Base-by-base conservation (phyloP, 2,329 filamentous ascomycete genomes). In the Aspergillus latus region DNA sequence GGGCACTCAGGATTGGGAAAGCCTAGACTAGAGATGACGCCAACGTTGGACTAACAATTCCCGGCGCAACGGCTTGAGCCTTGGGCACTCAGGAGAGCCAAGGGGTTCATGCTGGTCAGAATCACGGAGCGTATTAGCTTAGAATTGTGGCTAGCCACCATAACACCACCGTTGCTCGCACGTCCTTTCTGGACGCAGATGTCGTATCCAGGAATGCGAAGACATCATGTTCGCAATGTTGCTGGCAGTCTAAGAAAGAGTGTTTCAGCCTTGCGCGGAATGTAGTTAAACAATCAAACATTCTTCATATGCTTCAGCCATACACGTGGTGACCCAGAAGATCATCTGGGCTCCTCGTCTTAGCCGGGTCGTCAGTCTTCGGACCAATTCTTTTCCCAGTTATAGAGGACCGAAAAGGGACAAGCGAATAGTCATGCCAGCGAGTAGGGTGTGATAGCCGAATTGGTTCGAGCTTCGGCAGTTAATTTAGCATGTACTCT, bases 211-310 rank as follows among this genome's bases (percentile, higher is more conserved):
- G 40, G 49, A 52, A 36, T 52, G 49, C 40, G n/a, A 49, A 40
- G 42, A 47, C 39, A 46, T 16, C 34, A 44, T 45, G n/a, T 21
- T 47, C 21, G 30, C 26, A 52, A 13, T 37, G 10, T 37, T 37
- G 34, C 34, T 13, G 34, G 34, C 21, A 49, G 26, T 21, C 21
- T 21, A 21, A 21, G 21, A 21, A 36, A 11, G 16, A 28, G 8
- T 43, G 45, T 54, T 54, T 49, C 52, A 49, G 52, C 52, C 52
- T 42, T 26, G 49, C 29, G 11, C 30, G 37, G 48, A 43, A 40
- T 50, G 48, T 40, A 21, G 34, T 4, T 39, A n/a, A 34, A 21
- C 21, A 21, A 21, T 21, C 21, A 21, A 21, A 21, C 32, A 45
- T 45, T 52, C 37, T 52, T 34, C 32, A 36, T 42, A 10, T 34